Evolutionary conservation across 2,329 filamentous ascomycete species (phyloP).

Genomic region (Leptographium wingfieldii): DNA sequence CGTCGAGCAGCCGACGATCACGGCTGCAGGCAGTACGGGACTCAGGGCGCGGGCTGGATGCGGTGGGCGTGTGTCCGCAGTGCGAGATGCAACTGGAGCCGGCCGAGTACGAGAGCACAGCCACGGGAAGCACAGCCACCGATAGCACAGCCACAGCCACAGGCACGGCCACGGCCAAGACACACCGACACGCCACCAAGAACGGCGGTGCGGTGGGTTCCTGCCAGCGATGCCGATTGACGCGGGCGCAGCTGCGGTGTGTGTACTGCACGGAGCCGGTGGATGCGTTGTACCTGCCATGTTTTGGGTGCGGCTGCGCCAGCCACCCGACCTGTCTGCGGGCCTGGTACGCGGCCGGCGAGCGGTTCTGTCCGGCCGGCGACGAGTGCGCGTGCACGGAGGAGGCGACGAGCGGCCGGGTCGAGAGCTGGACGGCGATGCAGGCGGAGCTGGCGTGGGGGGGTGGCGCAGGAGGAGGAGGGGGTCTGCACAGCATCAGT

Average conservation of each 20-base stretch:
- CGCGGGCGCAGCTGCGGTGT: constrained; percentile 45
- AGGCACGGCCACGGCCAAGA: constrained; percentile 20
- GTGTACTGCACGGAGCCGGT: constrained; percentile 51
- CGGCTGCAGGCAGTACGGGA: constrained; percentile 35
- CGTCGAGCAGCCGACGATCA: constrained; percentile 29
- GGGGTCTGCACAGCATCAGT: too few species aligned
- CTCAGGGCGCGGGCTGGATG: constrained; percentile 45
- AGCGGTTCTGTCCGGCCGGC: constrained; percentile 46
- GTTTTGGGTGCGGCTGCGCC: constrained; percentile 50
- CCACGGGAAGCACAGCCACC: background rate
- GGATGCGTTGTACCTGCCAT: constrained; percentile 46
- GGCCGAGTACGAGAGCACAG: constrained; percentile 26
- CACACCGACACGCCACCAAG: constrained; percentile 18
- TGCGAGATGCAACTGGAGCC: constrained; percentile 52
- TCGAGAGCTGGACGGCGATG: constrained; percentile 49
- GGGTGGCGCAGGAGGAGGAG: too few species aligned
- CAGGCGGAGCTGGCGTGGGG: constrained; percentile 24
- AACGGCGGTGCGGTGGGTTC: constrained; percentile 29
- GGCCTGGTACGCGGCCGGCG: constrained; percentile 45
- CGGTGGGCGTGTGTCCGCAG: constrained; percentile 48
- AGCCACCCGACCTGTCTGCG: constrained; percentile 46
- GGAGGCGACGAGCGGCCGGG: constrained; percentile 41
- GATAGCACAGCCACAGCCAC: constrained; percentile 15
- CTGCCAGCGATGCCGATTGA: constrained; percentile 38
- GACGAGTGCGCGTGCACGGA: constrained; percentile 52